phyloP scores from a whole-genome alignment of 2,329 filamentous ascomycete species.

The Ambrosiella xylebori region DNA sequence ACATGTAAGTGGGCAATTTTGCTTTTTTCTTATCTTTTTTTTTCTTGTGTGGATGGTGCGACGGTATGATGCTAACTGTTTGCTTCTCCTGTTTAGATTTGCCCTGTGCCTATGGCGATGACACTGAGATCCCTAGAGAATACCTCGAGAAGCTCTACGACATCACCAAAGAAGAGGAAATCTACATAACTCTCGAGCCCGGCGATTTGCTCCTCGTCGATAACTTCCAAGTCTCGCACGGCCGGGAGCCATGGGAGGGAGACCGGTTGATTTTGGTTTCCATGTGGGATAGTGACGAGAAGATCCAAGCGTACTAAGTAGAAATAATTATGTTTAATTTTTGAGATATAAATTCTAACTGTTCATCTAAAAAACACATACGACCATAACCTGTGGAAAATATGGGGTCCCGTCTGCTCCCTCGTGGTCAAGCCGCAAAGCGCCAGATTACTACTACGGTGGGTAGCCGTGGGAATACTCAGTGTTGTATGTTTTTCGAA shows the following conservation, averaged over 20 bases:
- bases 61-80: not conserved
- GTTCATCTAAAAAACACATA: too few species aligned
- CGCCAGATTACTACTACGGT: too few species aligned
- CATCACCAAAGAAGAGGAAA: conserved; percentile 14
- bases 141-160: conserved; percentile 14
- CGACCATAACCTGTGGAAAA: too few species aligned
- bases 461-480: too few species aligned
- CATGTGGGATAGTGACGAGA: conserved; percentile 3
- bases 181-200: conserved; percentile 13
- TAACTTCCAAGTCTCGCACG: conserved; percentile 14
- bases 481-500: too few species aligned
- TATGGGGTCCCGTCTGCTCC: too few species aligned
- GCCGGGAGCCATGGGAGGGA: not conserved
- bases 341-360: too few species aligned
- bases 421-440: too few species aligned
- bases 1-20: conserved; percentile 10
- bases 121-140: conserved; percentile 11
- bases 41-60: not conserved
- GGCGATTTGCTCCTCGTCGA: conserved; percentile 15
- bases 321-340: not conserved
- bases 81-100: conserved; percentile 5
- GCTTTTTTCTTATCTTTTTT: not conserved
- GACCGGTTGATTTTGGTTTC: conserved; percentile 3
- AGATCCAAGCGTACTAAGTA: not conserved
- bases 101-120: conserved; percentile 13